Base-by-base conservation (phyloP, 2,329 filamentous ascomycete genomes). In the Albifimbria verrucaria region DNA sequence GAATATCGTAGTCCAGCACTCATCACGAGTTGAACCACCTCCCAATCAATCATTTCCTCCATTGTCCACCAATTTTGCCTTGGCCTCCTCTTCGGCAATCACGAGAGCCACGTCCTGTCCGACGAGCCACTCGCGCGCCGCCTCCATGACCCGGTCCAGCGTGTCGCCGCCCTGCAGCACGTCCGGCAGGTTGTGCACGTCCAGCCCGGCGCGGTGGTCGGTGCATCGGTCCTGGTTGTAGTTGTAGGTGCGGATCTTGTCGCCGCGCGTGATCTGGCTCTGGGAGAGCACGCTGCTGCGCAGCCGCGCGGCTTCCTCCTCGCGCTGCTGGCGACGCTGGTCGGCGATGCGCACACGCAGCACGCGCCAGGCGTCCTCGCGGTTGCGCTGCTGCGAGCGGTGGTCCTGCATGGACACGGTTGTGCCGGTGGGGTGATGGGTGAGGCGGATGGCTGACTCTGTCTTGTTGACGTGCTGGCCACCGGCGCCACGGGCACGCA, bases 401-500 rank as follows among this genome's bases (percentile, higher is more conserved):
- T 86, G 87, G 68, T 99, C 94, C 70, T 99, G 94, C 81, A 97
- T 96, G 12, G 87, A 87, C 15, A 97, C 92, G 2, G 90, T 84
- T 1, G 86, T 94, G 44, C 89, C 89, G 1, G 92, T 96, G 2
- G 94, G 94, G 7, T 88, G 72, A 74, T 99, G 94, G 2, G 92
- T 97, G 63, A 99, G 79, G 10, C 94, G 87, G 56, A 99, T 90
- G 3, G 94, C 94, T 25, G 91, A 96, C 74, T 99, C 94, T 0
- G 94, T 99, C 70, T 93, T 97, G 75, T 99, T 99, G 67, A 99
- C 94, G 72, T 99, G 94, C 75, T 99, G 94, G 1, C 94, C 94
- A 26, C 94, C 94, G 0, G 94, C 93, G 55, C 94, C 94, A 45
- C 90, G 79, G 0, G 94, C 92, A 17, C 92, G 83, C 92, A 97